Evolutionary conservation across 2,329 filamentous ascomycete genomes (phyloP).

Genomic region (Pseudogymnoascus sp.): DNA sequence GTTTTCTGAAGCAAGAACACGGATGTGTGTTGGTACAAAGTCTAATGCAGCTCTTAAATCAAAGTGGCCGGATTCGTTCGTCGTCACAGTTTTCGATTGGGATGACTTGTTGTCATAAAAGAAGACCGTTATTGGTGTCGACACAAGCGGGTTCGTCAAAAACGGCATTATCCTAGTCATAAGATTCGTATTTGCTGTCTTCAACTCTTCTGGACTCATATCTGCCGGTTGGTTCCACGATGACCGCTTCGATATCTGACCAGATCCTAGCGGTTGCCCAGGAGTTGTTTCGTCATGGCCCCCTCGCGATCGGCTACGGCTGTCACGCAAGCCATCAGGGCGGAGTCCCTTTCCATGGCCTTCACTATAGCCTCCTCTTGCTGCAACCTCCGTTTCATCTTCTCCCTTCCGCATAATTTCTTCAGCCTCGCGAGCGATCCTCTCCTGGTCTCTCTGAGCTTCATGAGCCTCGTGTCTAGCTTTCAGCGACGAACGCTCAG

Average conservation of each 20-base stretch:
- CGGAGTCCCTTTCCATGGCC: slow-evolving; percentile 42
- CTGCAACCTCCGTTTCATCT: slow-evolving; percentile 62
- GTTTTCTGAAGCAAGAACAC: slow-evolving; percentile 77
- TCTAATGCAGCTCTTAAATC: slow-evolving; percentile 70
- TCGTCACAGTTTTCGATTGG: slow-evolving; percentile 75
- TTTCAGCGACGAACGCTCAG: slow-evolving; percentile 23
- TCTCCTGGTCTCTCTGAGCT: slow-evolving; percentile 49
- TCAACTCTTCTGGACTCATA: slow-evolving; percentile 69
- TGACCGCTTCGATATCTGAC: slow-evolving; percentile 37
- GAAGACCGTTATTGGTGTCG: slow-evolving; percentile 79
- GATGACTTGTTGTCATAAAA: slow-evolving; percentile 86
- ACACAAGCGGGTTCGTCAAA: slow-evolving; percentile 72
- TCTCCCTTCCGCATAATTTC: slow-evolving; percentile 67
- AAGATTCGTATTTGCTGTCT: slow-evolving; percentile 74
- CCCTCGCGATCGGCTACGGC: slow-evolving; percentile 14
- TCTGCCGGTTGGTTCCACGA: slow-evolving; percentile 39
- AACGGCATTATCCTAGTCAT: slow-evolving; percentile 86
- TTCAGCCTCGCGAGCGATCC: slow-evolving; percentile 67
- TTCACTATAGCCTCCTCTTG: slow-evolving; percentile 68
- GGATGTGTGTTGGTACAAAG: slow-evolving; percentile 83
- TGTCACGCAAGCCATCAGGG: slow-evolving; percentile 24
- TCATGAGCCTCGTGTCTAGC: slow-evolving; percentile 39
- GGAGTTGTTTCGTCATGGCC: background rate
- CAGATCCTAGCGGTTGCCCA: slow-evolving; percentile 19
- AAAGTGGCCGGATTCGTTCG: slow-evolving; percentile 87